Conservation (phyloP, 1,139 yeast species). For the Pichia sp. region DNA sequence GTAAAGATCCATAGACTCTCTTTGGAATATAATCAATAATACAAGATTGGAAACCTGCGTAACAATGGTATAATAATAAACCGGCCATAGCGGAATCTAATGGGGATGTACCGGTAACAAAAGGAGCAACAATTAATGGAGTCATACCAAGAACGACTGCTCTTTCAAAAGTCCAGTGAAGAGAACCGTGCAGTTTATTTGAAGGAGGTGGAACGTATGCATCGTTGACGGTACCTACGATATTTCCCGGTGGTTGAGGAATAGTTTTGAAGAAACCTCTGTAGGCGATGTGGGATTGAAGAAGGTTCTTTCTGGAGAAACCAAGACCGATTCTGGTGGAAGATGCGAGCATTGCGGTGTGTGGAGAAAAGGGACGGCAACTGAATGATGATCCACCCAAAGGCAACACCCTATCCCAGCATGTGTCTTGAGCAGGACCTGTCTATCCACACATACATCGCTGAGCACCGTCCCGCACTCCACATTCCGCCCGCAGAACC, state of each 20-base stretch:
- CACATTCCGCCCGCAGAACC: neutral
- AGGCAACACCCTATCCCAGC: too few species aligned
- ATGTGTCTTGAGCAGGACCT: too few species aligned
- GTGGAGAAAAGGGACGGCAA: neutral
- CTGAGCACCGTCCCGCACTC: neutral
- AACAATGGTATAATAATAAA: constrained; percentile 56
- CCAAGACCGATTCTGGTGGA: constrained; percentile 24
- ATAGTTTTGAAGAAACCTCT: constrained; percentile 44
- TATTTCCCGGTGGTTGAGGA: constrained; percentile 68
- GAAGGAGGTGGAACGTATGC: constrained; percentile 60
- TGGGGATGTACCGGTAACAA: constrained; percentile 48
- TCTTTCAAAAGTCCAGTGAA: constrained; percentile 72
- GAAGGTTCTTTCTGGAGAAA: constrained; percentile 11
- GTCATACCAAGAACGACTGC: constrained; percentile 51
- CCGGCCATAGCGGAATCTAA: constrained; percentile 58
- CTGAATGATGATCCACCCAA: too few species aligned
- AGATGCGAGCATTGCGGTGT: neutral
- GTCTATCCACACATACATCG: too few species aligned
- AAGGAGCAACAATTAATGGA: constrained; percentile 62
- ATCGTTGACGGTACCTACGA: constrained; percentile 72
- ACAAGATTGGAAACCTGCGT: constrained; percentile 71
- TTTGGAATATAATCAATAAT: constrained; percentile 73
- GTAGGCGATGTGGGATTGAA: constrained; percentile 10
- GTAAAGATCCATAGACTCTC: constrained; percentile 65
- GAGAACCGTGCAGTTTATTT: constrained; percentile 54